Conservation (phyloP, 1,284 basidiomycete species). For the Schizopora paradoxa region DNA sequence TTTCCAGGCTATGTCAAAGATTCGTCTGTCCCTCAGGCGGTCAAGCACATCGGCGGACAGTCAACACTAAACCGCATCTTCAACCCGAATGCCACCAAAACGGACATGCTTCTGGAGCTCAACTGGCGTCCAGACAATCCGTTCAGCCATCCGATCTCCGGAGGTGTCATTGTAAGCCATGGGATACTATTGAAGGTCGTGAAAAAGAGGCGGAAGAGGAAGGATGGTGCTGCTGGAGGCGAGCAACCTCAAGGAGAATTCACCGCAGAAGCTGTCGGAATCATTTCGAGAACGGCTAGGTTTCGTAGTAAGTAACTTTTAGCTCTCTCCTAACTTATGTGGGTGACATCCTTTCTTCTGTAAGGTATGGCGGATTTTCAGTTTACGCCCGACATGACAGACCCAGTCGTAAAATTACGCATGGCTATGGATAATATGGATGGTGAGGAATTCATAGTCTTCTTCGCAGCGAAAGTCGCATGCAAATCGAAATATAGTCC, state of each 20-base stretch:
- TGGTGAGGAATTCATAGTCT: conserved; percentile 41
- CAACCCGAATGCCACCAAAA: conserved; percentile 51
- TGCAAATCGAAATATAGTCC: conserved; percentile 41
- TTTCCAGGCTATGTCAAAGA: conserved; percentile 81
- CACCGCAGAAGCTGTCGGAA: conserved; percentile 70
- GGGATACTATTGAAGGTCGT: conserved; percentile 80
- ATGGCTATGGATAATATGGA: conserved; percentile 74
- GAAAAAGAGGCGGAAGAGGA: conserved; percentile 54
- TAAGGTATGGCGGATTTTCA: conserved; percentile 91
- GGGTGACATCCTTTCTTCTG: neutral
- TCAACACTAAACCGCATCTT: conserved; percentile 69
- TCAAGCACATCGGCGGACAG: conserved; percentile 66
- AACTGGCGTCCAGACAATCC: conserved; percentile 65
- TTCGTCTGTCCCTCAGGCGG: conserved; percentile 56
- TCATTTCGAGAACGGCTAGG: conserved; percentile 76
- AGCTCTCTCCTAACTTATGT: conserved; percentile 1
- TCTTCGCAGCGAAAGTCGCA: neutral
- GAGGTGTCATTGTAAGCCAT: conserved; percentile 68
- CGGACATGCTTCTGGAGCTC: conserved; percentile 67
- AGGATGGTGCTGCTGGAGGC: conserved; percentile 20
- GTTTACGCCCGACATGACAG: conserved; percentile 67
- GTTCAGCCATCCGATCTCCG: conserved; percentile 78
- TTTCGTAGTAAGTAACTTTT: conserved; percentile 70
- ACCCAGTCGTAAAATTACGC: conserved; percentile 66
- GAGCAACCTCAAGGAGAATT: conserved; percentile 68